Conservation (phyloP, 2,329 filamentous ascomycete genomes). For the Colletotrichum lini region DNA sequence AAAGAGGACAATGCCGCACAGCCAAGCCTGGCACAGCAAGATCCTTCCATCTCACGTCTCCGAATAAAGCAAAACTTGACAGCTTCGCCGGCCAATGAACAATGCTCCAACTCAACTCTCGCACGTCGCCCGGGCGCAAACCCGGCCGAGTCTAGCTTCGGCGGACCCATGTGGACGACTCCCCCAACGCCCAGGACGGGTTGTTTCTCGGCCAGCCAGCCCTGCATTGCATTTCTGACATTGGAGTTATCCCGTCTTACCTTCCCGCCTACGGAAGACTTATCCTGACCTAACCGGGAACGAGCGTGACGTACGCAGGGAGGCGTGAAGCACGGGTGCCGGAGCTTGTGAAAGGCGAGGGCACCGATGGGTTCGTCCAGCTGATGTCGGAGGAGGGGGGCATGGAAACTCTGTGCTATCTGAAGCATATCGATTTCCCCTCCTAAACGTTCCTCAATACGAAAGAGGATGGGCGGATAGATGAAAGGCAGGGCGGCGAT, state of each 20-base stretch:
- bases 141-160: not conserved
- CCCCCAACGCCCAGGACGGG: not conserved
- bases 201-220: not conserved
- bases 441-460: not conserved
- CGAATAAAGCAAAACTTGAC: too few species aligned
- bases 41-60: not conserved
- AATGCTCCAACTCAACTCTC: not conserved
- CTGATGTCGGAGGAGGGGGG: conserved; percentile 37
- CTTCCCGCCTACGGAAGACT: not conserved
- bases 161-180: not conserved
- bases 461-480: not conserved
- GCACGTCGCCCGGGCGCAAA: not conserved
- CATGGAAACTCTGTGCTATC: conserved; percentile 32
- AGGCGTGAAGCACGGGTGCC: not conserved
- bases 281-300: not conserved
- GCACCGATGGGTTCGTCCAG: conserved; percentile 22
- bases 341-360: conserved; percentile 29
- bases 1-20: not conserved
- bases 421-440: conserved; percentile 25
- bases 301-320: conserved; percentile 1
- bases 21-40: conserved; percentile 9
- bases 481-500: not conserved
- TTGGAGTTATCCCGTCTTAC: not conserved
- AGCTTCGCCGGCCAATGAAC: not conserved
- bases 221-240: not conserved